Conservation (phyloP, 2,329 filamentous ascomycete species). For the Metarhizium robertsii region DNA sequence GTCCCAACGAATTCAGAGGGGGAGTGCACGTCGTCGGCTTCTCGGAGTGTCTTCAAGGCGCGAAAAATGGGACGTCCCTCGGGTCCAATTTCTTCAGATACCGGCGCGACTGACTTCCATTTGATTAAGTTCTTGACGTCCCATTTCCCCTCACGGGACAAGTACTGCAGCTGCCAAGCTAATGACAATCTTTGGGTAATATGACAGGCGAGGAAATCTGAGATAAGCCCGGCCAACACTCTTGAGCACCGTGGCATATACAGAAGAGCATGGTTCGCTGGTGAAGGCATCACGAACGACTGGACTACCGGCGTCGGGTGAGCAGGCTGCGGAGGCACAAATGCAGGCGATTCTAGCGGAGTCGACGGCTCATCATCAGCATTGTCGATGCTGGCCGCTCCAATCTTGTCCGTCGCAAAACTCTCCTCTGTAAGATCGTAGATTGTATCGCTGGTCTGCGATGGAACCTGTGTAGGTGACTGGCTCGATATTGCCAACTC, state of each 20-base stretch:
- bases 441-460: not conserved
- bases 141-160: conserved; percentile 90
- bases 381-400: conserved; percentile 23
- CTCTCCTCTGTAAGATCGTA: not conserved
- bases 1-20: conserved; percentile 60
- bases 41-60: conserved; percentile 86
- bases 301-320: conserved; percentile 51
- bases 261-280: conserved; percentile 74
- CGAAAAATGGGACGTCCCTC: conserved; percentile 54
- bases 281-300: conserved; percentile 60
- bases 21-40: conserved; percentile 76
- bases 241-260: conserved; percentile 71
- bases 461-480: not conserved
- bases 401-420: not conserved
- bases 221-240: conserved; percentile 69
- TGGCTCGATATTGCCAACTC: not conserved
- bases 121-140: conserved; percentile 94
- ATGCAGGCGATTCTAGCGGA: conserved; percentile 29
- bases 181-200: conserved; percentile 71
- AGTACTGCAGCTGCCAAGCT: conserved; percentile 84
- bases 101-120: conserved; percentile 72
- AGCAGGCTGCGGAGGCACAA: conserved; percentile 33
- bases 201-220: conserved; percentile 67
- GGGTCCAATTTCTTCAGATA: conserved; percentile 64
- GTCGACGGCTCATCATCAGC: conserved; percentile 36